A percentile compares a stretch with the other conserved stretches of the same genome.
phyloP scores from a whole-genome alignment of 78 protist genomes.

The Tieghemostelium lacteum region DNA sequence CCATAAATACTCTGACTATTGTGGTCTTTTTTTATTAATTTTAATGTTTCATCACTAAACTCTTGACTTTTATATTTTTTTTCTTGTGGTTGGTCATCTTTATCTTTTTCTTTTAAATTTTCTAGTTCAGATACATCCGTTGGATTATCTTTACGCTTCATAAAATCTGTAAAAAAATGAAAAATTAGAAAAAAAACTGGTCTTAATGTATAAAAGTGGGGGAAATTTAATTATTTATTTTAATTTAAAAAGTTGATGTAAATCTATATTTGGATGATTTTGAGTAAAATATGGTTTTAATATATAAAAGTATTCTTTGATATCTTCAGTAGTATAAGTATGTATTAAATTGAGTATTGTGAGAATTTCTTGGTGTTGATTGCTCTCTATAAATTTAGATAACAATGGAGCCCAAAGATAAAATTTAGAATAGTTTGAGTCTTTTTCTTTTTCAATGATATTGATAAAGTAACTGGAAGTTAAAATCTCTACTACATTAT shows the following conservation, averaged over 20 bases:
- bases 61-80: neutral
- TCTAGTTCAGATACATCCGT: neutral
- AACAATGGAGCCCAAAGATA: neutral
- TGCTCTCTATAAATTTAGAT: too few species aligned
- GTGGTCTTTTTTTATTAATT: neutral
- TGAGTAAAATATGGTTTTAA: neutral
- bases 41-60: neutral
- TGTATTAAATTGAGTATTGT: neutral
- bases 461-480: neutral
- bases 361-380: neutral
- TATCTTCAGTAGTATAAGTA: neutral
- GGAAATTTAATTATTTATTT: too few species aligned
- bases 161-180: too few species aligned
- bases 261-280: too few species aligned
- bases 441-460: neutral
- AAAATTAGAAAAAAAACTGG: too few species aligned
- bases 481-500: neutral
- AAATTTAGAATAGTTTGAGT: neutral
- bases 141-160: too few species aligned
- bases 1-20: conserved; percentile 67
- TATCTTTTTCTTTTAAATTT: neutral
- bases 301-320: too few species aligned
- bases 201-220: too few species aligned
- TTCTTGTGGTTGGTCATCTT: neutral
- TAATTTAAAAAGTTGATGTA: too few species aligned